These are phyloP conservation scores for Aspergillus candidus DNA, from an alignment of 2,329 filamentous ascomycete genomes.

Conservation along the genomic window DNA sequence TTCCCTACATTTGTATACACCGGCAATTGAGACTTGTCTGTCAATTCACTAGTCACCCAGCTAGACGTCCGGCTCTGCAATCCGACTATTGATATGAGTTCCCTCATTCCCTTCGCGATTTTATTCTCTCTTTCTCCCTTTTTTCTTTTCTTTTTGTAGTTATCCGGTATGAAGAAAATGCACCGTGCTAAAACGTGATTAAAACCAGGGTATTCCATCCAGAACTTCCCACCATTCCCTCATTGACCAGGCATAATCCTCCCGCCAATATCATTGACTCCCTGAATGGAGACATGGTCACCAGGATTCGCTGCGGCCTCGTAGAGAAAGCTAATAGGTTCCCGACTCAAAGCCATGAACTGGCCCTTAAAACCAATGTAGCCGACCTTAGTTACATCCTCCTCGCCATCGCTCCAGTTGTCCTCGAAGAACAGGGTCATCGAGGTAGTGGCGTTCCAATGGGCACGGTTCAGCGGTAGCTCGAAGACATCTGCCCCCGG, in stretches of 20 bases:
- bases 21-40: background rate
- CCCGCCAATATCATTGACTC: slow-evolving; percentile 35
- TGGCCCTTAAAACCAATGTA: slow-evolving; percentile 94
- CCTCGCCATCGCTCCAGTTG: slow-evolving; percentile 76
- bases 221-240: background rate
- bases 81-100: too few relatives aligned
- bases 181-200: too few relatives aligned
- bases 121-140: too few relatives aligned
- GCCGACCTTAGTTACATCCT: slow-evolving; percentile 69
- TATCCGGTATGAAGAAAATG: too few relatives aligned
- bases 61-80: too few relatives aligned
- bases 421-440: slow-evolving; percentile 85
- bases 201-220: background rate
- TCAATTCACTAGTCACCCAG: too few relatives aligned
- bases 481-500: slow-evolving; percentile 64
- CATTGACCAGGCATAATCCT: slow-evolving; percentile 40
- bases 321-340: slow-evolving; percentile 81
- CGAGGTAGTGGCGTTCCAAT: slow-evolving; percentile 79
- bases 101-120: too few relatives aligned
- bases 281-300: slow-evolving; percentile 60
- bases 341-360: slow-evolving; percentile 78
- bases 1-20: background rate
- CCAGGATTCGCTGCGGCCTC: slow-evolving; percentile 87
- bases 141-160: too few relatives aligned
- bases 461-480: slow-evolving; percentile 75